Conservation (phyloP, 2,329 filamentous ascomycete genomes). For the Diaporthe destruens region DNA sequence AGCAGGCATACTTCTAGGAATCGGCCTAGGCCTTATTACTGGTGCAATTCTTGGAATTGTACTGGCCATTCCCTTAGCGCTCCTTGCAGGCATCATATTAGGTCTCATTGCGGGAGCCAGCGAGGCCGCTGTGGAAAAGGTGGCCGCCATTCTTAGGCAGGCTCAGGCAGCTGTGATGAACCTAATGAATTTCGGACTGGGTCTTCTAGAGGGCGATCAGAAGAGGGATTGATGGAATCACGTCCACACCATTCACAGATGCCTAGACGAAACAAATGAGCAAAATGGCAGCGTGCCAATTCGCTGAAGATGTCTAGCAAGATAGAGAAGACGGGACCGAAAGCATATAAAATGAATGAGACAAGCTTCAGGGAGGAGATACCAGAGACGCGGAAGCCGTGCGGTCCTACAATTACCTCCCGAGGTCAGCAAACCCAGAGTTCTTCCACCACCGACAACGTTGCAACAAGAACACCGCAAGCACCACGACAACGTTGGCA, state of each 20-base stretch:
- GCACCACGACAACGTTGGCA: not conserved
- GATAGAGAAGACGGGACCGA: not conserved
- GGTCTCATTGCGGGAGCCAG: conserved; percentile 33
- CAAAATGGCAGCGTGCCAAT: not conserved
- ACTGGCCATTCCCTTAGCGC: conserved; percentile 12
- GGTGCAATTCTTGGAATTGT: conserved; percentile 28
- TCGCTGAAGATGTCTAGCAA: not conserved
- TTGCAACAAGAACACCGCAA: not conserved
- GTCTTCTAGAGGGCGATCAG: conserved; percentile 10
- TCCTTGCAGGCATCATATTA: conserved; percentile 20
- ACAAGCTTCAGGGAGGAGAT: too few species aligned
- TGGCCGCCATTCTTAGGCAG: conserved; percentile 5
- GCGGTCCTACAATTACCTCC: not conserved
- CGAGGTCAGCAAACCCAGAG: too few species aligned
- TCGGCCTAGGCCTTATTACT: conserved; percentile 24
- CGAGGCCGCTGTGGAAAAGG: conserved; percentile 25
- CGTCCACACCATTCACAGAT: too few species aligned
- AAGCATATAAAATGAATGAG: not conserved
- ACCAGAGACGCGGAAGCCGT: not conserved
- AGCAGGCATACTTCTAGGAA: conserved; percentile 20
- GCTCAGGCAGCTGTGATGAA: not conserved
- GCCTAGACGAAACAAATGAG: not conserved
- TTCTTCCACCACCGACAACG: too few species aligned
- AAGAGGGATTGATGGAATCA: conserved; percentile 14
- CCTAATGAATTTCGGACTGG: conserved; percentile 7